Percentiles rank a stretch among this genome's conserved stretches.
Conservation (phyloP, 768 basidiomycete species). For the Rubroboletus satanas region DNA sequence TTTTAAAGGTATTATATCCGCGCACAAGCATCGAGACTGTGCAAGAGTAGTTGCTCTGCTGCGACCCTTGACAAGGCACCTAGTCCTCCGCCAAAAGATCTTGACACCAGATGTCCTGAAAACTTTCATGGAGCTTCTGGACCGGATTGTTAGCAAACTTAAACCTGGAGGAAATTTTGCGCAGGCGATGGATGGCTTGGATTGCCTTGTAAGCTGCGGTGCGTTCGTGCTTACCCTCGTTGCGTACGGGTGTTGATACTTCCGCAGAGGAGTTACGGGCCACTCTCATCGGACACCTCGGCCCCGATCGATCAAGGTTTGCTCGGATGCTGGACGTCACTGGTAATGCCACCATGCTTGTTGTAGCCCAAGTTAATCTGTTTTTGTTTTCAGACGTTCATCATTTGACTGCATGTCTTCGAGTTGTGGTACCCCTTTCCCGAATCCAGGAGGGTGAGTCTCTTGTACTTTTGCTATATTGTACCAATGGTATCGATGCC, state of each 20-base stretch:
- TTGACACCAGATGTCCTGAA: neutral
- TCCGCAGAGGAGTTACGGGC: neutral
- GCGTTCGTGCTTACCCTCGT: neutral
- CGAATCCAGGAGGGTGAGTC: slow-evolving; percentile 5
- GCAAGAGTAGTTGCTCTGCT: slow-evolving; percentile 12
- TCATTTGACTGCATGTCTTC: neutral
- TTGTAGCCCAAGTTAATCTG: neutral
- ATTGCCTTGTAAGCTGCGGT: slow-evolving; percentile 9
- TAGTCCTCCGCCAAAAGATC: neutral
- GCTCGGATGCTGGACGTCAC: neutral
- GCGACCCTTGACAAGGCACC: slow-evolving; percentile 9
- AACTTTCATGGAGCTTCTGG: neutral
- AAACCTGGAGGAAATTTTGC: neutral
- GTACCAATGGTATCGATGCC: neutral
- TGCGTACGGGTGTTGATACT: neutral
- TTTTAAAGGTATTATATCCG: neutral
- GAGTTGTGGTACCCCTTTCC: neutral
- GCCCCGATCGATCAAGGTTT: neutral
- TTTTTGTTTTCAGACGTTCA: neutral
- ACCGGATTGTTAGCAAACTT: neutral
- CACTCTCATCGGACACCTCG: neutral
- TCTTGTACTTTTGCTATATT: neutral
- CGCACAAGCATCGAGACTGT: slow-evolving; percentile 9
- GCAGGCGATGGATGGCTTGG: slow-evolving; percentile 14
- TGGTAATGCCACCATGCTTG: neutral